Evolutionary conservation across 441 rosid species (phyloP).

Genomic region (Populus trichocarpa): DNA sequence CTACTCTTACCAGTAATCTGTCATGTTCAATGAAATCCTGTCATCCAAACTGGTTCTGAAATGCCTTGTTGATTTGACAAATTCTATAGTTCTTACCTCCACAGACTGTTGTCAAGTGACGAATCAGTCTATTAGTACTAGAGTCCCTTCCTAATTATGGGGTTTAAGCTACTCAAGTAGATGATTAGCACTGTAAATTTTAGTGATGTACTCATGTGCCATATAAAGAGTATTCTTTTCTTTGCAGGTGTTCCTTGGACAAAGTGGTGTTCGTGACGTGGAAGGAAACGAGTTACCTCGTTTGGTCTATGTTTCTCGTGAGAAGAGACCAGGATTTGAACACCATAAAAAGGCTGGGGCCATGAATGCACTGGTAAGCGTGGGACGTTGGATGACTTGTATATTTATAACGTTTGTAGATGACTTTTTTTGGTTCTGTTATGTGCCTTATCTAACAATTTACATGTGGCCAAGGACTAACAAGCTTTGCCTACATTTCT

Average conservation of each 20-base stretch:
- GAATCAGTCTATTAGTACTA: slow-evolving; percentile 4
- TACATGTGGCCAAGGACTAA: background rate
- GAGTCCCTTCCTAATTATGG: background rate
- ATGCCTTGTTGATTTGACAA: background rate
- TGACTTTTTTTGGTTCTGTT: background rate
- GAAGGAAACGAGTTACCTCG: slow-evolving; percentile 90
- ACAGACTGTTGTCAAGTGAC: background rate
- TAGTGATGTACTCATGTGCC: background rate
- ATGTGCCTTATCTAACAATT: background rate
- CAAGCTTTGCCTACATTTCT: background rate
- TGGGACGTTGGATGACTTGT: background rate
- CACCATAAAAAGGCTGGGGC: slow-evolving; percentile 99
- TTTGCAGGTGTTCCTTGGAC: slow-evolving; percentile 81
- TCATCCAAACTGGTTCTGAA: background rate
- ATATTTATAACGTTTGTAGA: background rate
- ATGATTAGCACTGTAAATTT: background rate
- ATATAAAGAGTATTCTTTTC: background rate
- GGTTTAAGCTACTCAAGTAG: background rate
- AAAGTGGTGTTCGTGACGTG: slow-evolving; percentile 69
- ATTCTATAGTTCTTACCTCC: background rate
- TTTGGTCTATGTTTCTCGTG: slow-evolving; percentile 90
- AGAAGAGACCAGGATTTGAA: slow-evolving; percentile 93
- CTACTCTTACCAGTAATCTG: background rate
- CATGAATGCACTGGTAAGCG: slow-evolving; percentile 80
- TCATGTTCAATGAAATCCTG: no score